Percentiles rank a stretch among this genome's conserved stretches.
phyloP scores from a whole-genome alignment of 257 asterid genomes.

The Coffea canephora region DNA sequence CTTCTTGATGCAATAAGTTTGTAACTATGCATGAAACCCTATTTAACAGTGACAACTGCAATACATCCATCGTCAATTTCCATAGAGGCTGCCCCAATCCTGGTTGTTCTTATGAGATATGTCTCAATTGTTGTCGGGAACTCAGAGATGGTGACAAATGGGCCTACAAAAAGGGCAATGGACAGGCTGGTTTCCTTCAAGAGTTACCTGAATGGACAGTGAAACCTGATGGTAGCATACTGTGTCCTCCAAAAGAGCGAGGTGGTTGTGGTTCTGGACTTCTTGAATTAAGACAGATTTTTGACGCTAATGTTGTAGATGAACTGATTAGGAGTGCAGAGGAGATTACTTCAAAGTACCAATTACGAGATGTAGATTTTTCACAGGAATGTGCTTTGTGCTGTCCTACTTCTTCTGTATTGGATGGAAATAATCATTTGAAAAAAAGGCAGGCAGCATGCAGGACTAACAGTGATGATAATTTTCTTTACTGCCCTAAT shows the following conservation, averaged over 20 bases:
- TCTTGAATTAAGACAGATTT: constrained; percentile 52
- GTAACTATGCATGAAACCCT: constrained; percentile 23
- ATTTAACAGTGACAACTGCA: constrained; percentile 71
- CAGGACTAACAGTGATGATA: constrained; percentile 49
- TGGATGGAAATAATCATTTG: constrained; percentile 14
- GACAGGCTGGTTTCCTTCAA: constrained; percentile 8
- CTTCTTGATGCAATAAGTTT: constrained; percentile 10
- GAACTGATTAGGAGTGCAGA: constrained; percentile 47
- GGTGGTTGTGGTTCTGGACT: constrained; percentile 72
- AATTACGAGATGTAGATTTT: constrained; percentile 33
- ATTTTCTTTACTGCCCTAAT: constrained; percentile 66
- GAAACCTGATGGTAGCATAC: constrained; percentile 48
- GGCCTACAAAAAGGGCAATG: constrained; percentile 7
- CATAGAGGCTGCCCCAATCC: constrained; percentile 71
- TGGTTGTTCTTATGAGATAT: constrained; percentile 59
- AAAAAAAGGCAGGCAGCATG: constrained; percentile 56
- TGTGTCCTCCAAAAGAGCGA: constrained; percentile 65
- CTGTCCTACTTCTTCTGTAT: constrained; percentile 17
- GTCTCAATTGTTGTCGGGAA: constrained; percentile 71
- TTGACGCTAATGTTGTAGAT: constrained; percentile 50
- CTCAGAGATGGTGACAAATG: constrained; percentile 49
- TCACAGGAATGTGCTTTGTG: constrained; percentile 50
- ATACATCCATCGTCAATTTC: constrained; percentile 71
- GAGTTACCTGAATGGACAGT: constrained; percentile 48
- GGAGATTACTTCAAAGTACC: constrained; percentile 40